A percentile compares a stretch with the other conserved stretches of the same genome.
These are phyloP conservation scores for Rhododendron molle DNA, from an alignment of 148 eudicot species.

Conservation along the genomic window DNA sequence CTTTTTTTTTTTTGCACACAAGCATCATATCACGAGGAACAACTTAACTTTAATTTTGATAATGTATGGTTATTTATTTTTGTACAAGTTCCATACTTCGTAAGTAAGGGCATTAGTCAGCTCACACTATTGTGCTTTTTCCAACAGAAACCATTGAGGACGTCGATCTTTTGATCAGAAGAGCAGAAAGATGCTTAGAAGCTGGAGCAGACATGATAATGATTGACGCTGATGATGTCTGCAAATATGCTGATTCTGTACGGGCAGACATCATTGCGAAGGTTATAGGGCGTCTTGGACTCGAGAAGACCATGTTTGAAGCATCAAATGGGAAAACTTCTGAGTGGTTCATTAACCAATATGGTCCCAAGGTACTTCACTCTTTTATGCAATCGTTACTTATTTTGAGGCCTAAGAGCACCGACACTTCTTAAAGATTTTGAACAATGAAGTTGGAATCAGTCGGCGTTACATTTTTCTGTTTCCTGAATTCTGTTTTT, in stretches of 20 bases:
- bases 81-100: not conserved
- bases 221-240: slow-evolving; percentile 85
- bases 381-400: not conserved
- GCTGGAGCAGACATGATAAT: slow-evolving; percentile 98
- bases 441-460: not conserved
- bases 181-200: slow-evolving; percentile 92
- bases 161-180: slow-evolving; percentile 67
- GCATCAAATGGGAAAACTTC: slow-evolving; percentile 68
- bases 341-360: slow-evolving; percentile 87
- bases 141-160: slow-evolving; percentile 76
- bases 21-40: not conserved
- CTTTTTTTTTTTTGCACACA: not conserved
- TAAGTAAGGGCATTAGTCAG: not conserved
- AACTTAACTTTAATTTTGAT: not conserved
- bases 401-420: not conserved
- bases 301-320: slow-evolving; percentile 93
- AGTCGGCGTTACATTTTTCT: not conserved
- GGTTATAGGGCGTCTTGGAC: slow-evolving; percentile 78
- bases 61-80: not conserved
- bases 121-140: not conserved
- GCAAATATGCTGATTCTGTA: slow-evolving; percentile 60
- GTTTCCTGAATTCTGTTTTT: not conserved
- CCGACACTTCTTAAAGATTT: not conserved
- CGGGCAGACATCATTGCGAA: slow-evolving; percentile 79
- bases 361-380: slow-evolving; percentile 73